Base-by-base conservation (phyloP, 2,329 filamentous ascomycete genomes). In the Aspergillus awamori region DNA sequence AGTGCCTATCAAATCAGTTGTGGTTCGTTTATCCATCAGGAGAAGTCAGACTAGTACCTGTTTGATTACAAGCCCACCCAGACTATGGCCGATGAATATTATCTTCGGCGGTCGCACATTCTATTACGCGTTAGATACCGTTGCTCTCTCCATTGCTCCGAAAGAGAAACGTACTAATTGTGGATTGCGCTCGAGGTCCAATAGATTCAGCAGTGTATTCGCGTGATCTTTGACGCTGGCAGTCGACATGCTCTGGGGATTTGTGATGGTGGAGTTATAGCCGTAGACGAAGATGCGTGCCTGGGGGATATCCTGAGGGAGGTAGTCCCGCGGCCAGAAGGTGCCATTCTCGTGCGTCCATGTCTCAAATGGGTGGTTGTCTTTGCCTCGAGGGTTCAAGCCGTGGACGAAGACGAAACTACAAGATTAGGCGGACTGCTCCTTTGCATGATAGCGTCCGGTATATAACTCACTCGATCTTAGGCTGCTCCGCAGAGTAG, bases 211-310 rank as follows among this genome's bases (percentile, higher is more conserved):
- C 41, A 75, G 43, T 0, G 70, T 74, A 62, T 75, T 74, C 2
- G 73, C 72, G 66, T 75, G 73, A 28, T 75, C 74, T 17, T 73
- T 72, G 54, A 75, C 71, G 47, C 71, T 70, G 8, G 71, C 71
- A 0, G 70, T 75, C 1, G 74, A 75, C 73, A 74, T 73, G 3
- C 68, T 65, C 49, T 74, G 71, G 1, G 72, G 63, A 15, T 71
- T 68, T 1, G 71, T 71, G 41, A 74, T 67, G 26, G 65, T 73
- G 1, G 71, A 70, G 43, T 75, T 75, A 49, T 75, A 75, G 4
- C 72, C 72, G 53, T 73, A 74, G 5, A 73, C 65, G 39, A 75
- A 73, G 28, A 75, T 57, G 0, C 72, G 67, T 4, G 72, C 67
- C 47, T 72, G 68, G 1, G 70, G 69, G 10, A 75, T 68, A 30